Base-by-base conservation (phyloP, 805 yeast genomes). In the Zygoascus ofunaensis region DNA sequence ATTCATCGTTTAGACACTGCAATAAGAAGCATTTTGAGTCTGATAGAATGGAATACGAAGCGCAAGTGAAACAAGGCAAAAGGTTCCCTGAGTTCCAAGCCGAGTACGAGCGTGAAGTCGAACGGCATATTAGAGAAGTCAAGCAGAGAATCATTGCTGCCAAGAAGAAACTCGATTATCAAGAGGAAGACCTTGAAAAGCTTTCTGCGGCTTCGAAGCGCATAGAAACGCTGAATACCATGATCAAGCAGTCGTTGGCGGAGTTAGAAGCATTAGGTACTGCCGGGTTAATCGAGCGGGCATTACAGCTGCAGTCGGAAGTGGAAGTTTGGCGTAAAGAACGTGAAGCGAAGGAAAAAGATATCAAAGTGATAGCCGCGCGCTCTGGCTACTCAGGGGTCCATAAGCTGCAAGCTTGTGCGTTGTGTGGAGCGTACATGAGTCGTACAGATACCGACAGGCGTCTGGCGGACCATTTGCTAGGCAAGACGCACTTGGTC, bases 371-470 rank as follows among this genome's bases (percentile, higher is more conserved):
- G 21, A 63, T 82, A 4, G 73, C 80, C 12, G 95, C 85, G 79
- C 77, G 55, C 71, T 42, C 82, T 5, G 92, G 94, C 2, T 90
- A 85, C 53, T 75, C 87, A 10, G 86, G 92, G 1, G 94, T 84
- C 57, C 97, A 89, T 56, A 85, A 86, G 60, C 68, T 89, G 38
- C 96, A 87, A 61, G 94, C 86, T 1, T 89, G 97, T 63, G 83
- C 77, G 50, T 79, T 77, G 1, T 89, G 97, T 64, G 95, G 95
- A 1, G 95, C 95, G 0, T 87, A 82, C 56, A 66, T 90, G 33
- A 83, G 94, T 5, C 69, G 90, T 49, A 65, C 87, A 45, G 97
- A 89, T 60, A 85, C 82, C 47, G 97, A 89, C 59, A 71, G 87
- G 59, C 71, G 97, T 53, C 68, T 89, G 50, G 94, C 90, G 1